These are phyloP conservation scores for Fusarium kyushuense DNA, from an alignment of 2,329 filamentous ascomycete species.

Conservation along the genomic window DNA sequence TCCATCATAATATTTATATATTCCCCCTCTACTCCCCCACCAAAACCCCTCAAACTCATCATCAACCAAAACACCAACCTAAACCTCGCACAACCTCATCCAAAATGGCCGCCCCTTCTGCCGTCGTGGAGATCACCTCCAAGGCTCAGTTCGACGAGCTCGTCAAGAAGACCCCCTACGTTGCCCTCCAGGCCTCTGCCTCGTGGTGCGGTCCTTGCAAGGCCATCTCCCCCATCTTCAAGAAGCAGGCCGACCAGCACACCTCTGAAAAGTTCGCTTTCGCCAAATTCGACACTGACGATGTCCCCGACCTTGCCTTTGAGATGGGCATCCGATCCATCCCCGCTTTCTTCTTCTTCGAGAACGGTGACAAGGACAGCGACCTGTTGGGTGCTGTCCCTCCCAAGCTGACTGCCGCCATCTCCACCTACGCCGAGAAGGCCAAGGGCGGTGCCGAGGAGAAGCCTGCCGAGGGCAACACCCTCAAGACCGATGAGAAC, in stretches of 20 bases:
- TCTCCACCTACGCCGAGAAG: constrained; percentile 45
- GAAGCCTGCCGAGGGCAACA: constrained; percentile 25
- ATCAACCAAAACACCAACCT: constrained; percentile 10
- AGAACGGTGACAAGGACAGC: constrained; percentile 62
- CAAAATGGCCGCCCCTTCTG: constrained; percentile 48
- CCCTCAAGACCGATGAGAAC: constrained; percentile 41
- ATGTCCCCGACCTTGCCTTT: constrained; percentile 61
- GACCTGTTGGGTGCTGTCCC: constrained; percentile 58
- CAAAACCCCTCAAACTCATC: constrained; percentile 36
- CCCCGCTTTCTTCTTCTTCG: constrained; percentile 72
- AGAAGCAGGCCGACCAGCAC: constrained; percentile 57
- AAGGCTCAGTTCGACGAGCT: constrained; percentile 63
- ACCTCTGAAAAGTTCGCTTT: constrained; percentile 62
- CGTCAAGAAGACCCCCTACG: constrained; percentile 61
- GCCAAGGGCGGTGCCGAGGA: constrained; percentile 39
- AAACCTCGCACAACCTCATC: constrained; percentile 7
- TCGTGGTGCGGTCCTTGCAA: constrained; percentile 73
- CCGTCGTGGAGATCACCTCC: constrained; percentile 55
- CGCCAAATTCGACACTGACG: constrained; percentile 71
- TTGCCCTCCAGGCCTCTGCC: constrained; percentile 69
- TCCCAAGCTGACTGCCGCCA: constrained; percentile 49
- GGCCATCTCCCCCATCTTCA: constrained; percentile 67
- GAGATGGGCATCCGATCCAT: constrained; percentile 66
- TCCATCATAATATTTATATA: constrained; percentile 18
- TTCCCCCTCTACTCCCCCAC: constrained; percentile 10